phyloP scores from a whole-genome alignment of 176 grass and related monocot genomes.

The Pharus latifolius region DNA sequence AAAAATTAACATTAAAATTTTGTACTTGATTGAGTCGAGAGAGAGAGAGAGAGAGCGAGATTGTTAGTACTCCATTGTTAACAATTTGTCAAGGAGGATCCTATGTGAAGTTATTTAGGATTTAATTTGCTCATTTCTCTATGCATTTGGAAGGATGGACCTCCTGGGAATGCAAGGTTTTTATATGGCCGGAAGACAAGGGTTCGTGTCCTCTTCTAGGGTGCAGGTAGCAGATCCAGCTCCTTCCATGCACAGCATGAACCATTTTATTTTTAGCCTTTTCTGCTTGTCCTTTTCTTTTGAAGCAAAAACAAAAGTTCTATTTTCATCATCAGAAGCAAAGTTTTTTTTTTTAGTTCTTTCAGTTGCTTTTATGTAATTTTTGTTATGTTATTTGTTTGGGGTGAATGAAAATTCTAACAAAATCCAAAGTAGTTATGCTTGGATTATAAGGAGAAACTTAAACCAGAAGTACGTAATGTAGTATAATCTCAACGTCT shows the following conservation, averaged over 20 bases:
- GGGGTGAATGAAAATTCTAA: too few species aligned
- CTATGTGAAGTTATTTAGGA: slow-evolving; percentile 35
- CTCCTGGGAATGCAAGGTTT: slow-evolving; percentile 28
- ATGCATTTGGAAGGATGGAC: slow-evolving; percentile 27
- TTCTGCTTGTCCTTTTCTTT: slow-evolving; percentile 10
- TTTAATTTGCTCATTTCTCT: slow-evolving; percentile 31
- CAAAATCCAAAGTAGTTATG: too few species aligned
- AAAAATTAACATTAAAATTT: slow-evolving; percentile 3
- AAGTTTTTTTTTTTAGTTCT: neutral
- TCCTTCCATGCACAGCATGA: neutral
- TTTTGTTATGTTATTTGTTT: too few species aligned
- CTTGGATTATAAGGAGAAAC: too few species aligned
- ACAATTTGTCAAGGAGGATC: slow-evolving; percentile 45
- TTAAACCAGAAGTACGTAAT: too few species aligned
- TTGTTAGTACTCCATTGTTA: neutral
- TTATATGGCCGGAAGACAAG: slow-evolving; percentile 68
- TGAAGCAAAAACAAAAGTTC: neutral
- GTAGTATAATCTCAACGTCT: too few species aligned
- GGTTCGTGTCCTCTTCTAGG: slow-evolving; percentile 72
- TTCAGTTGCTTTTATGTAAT: neutral
- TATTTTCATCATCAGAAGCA: neutral
- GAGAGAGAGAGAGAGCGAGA: neutral
- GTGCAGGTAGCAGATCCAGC: slow-evolving; percentile 51
- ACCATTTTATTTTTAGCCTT: slow-evolving; percentile 5
- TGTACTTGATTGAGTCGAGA: slow-evolving; percentile 1